Percentiles rank a stretch among this genome's conserved stretches.
Evolutionary conservation across 2,329 filamentous ascomycete species (phyloP).

Genomic region (Cladosporium sp.): DNA sequence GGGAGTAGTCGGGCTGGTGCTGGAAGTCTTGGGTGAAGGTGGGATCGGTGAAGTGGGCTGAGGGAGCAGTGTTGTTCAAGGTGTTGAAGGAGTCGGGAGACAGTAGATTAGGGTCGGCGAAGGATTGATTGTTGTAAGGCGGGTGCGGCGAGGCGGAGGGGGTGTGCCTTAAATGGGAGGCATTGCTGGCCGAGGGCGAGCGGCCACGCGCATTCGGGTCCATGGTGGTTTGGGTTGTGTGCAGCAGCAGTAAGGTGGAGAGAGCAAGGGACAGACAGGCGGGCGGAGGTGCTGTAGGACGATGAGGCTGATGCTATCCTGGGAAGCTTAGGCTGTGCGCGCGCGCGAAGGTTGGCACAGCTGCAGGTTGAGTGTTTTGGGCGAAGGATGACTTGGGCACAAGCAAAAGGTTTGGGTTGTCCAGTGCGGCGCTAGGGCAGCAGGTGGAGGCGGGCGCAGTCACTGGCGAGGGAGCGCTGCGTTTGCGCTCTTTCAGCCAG

Average conservation of each 20-base stretch:
- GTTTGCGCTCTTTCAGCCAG: background rate
- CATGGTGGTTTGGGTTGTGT: conserved; percentile 17
- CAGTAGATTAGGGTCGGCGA: conserved; percentile 23
- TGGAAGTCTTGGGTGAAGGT: conserved; percentile 50
- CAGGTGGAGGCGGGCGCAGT: conserved; percentile 6
- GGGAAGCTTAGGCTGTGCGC: conserved; percentile 12
- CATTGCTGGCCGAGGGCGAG: conserved; percentile 32
- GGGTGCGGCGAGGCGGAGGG: conserved; percentile 35
- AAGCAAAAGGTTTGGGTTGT: conserved; percentile 8
- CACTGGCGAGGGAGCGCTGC: conserved; percentile 1
- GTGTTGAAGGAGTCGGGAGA: conserved; percentile 22
- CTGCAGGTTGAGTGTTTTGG: background rate
- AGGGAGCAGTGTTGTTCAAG: conserved; percentile 34
- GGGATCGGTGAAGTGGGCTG: conserved; percentile 32
- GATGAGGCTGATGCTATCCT: conserved; percentile 21
- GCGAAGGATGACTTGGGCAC: background rate
- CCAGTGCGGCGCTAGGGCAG: background rate
- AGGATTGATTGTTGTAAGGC: conserved; percentile 29
- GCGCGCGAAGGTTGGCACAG: conserved; percentile 18
- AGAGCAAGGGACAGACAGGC: background rate
- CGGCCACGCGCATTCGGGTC: conserved; percentile 28
- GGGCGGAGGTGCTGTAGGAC: background rate
- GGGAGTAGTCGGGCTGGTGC: conserved; percentile 41
- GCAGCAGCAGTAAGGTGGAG: conserved; percentile 2
- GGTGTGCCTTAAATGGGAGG: conserved; percentile 34